Evolutionary conservation across 2,329 filamentous ascomycete genomes (phyloP).

Genomic region (Phoma sp.): DNA sequence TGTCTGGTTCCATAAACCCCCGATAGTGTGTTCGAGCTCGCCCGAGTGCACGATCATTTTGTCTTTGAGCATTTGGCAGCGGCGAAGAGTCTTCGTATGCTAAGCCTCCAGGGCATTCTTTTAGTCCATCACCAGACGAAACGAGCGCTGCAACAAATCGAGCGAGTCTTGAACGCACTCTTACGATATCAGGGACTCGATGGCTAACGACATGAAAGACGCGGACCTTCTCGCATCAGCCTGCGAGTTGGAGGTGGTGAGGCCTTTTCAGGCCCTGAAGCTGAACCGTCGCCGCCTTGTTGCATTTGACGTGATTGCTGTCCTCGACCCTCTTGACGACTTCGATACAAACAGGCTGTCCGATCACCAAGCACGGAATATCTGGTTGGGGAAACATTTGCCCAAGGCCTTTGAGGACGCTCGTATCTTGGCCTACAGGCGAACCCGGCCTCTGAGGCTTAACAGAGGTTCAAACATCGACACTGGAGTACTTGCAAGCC

Average conservation of each 20-base stretch:
- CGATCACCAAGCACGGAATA: neutral
- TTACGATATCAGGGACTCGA: neutral
- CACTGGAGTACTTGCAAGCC: neutral
- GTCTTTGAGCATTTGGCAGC: neutral
- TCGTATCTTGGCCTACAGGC: neutral
- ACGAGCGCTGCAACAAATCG: neutral
- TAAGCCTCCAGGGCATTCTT: neutral
- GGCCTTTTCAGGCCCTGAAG: neutral
- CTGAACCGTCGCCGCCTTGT: neutral
- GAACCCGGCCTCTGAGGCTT: neutral
- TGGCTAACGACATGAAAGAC: constrained; percentile 2
- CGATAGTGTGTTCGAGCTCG: neutral
- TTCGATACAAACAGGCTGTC: neutral
- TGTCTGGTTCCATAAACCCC: neutral
- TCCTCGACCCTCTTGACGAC: neutral
- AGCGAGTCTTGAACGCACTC: constrained; percentile 3
- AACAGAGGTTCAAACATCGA: neutral
- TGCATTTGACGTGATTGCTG: neutral
- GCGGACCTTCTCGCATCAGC: neutral
- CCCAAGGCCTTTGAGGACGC: neutral
- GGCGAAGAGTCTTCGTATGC: neutral
- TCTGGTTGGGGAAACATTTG: neutral
- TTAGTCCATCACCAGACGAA: neutral
- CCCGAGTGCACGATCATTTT: neutral
- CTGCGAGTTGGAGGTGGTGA: neutral